phyloP scores from a whole-genome alignment of 1,139 yeast genomes.

The Wickerhamomyces sp. region DNA sequence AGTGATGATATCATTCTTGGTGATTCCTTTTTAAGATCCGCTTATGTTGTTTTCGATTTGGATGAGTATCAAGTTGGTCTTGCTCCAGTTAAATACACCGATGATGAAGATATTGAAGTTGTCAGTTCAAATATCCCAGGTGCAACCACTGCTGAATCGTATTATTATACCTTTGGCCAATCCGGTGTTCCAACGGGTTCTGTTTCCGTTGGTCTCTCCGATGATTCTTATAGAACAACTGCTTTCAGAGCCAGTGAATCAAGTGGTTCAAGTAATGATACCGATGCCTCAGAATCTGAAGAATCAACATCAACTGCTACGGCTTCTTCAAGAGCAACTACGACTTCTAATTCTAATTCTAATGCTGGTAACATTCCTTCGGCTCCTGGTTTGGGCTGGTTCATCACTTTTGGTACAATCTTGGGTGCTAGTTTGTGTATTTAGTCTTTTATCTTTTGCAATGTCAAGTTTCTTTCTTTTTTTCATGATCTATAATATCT shows the following conservation, averaged over 20 bases:
- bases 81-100: slow-evolving; percentile 37
- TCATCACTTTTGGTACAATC: too few species aligned
- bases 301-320: slow-evolving; percentile 9
- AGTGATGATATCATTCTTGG: slow-evolving; percentile 47
- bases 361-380: too few species aligned
- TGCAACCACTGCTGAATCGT: slow-evolving; percentile 35
- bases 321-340: slow-evolving; percentile 1
- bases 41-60: slow-evolving; percentile 50
- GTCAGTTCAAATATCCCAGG: slow-evolving; percentile 40
- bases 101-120: slow-evolving; percentile 38
- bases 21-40: slow-evolving; percentile 67
- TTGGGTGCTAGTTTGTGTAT: too few species aligned
- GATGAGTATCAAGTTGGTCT: slow-evolving; percentile 36
- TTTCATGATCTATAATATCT: too few species aligned
- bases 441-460: too few species aligned
- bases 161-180: slow-evolving; percentile 20
- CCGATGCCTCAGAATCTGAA: background rate
- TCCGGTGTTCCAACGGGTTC: slow-evolving; percentile 4
- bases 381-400: too few species aligned
- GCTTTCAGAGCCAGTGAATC: background rate
- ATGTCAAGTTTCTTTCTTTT: too few species aligned
- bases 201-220: background rate
- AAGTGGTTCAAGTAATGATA: background rate
- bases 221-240: background rate
- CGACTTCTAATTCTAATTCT: background rate